These are phyloP conservation scores for Ogataea nakhonphanomensis DNA, from an alignment of 805 yeast species.

Conservation along the genomic window DNA sequence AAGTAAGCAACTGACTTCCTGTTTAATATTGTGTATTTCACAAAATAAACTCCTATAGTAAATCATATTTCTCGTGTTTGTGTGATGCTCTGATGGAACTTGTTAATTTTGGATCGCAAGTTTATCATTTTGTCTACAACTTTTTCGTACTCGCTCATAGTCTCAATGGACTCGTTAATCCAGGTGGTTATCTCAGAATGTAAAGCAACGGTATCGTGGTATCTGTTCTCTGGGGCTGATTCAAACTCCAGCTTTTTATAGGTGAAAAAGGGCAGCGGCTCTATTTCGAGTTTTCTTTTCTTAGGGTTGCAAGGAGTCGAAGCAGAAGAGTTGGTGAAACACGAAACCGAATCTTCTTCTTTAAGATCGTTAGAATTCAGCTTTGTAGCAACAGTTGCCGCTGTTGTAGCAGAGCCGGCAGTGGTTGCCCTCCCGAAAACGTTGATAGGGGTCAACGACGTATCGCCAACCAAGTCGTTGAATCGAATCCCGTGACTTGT, in stretches of 20 bases:
- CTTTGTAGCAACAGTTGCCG: constrained; percentile 15
- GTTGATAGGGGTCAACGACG: constrained; percentile 14
- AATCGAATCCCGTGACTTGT: constrained; percentile 11
- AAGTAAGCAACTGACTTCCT: constrained; percentile 51
- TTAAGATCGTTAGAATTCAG: constrained; percentile 14
- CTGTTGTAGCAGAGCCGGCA: constrained; percentile 17
- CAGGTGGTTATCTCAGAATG: constrained; percentile 29
- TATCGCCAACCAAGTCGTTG: constrained; percentile 13
- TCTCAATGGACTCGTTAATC: constrained; percentile 35
- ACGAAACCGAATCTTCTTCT: constrained; percentile 17
- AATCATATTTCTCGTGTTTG: not conserved
- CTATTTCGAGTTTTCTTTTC: constrained; percentile 11
- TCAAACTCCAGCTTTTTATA: not conserved
- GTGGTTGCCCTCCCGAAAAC: constrained; percentile 11
- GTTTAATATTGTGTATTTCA: constrained; percentile 16
- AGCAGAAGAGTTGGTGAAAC: constrained; percentile 19
- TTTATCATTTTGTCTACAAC: constrained; percentile 35
- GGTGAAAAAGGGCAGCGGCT: constrained; percentile 10
- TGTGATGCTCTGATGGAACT: constrained; percentile 6
- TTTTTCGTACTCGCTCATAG: constrained; percentile 33
- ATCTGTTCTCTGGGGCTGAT: not conserved
- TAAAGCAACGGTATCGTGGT: not conserved
- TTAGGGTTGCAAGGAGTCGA: constrained; percentile 22
- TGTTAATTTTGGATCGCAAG: constrained; percentile 36
- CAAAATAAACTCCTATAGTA: constrained; percentile 11